A percentile compares a stretch with the other conserved stretches of the same genome.
Conservation (phyloP, 2,329 filamentous ascomycete species). For the Trichoderma aggressivum region DNA sequence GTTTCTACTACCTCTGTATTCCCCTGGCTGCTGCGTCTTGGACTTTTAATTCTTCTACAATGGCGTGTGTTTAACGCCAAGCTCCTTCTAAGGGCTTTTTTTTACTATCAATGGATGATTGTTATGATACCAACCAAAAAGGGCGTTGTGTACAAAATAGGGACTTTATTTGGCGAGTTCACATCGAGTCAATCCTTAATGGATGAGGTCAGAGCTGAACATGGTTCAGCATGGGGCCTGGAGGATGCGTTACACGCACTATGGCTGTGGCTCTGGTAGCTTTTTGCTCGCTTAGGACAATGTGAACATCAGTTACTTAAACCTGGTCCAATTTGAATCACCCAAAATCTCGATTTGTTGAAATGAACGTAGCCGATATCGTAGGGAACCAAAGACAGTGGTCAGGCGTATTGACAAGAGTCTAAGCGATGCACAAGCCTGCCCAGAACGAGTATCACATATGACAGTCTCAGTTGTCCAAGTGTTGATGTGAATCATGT, state of each 20-base stretch:
- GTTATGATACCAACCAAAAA: neutral
- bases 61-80: neutral
- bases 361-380: neutral
- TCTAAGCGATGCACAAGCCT: neutral
- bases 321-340: neutral
- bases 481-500: neutral
- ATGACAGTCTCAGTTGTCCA: neutral
- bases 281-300: neutral
- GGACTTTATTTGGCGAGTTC: neutral
- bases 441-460: neutral
- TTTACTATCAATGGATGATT: neutral
- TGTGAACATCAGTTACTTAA: neutral
- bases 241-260: neutral
- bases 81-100: neutral
- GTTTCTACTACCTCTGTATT: neutral
- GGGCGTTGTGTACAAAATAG: neutral
- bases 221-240: neutral
- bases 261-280: neutral
- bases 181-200: neutral
- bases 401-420: neutral
- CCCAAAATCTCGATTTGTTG: neutral
- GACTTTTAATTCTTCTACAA: neutral
- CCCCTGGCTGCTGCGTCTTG: neutral
- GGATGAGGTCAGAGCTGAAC: neutral
- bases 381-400: neutral